A percentile compares a stretch with the other conserved stretches of the same genome.
Evolutionary conservation across 73 alveolate species (phyloP).

Genomic region (Paramecium sexaurelia): DNA sequence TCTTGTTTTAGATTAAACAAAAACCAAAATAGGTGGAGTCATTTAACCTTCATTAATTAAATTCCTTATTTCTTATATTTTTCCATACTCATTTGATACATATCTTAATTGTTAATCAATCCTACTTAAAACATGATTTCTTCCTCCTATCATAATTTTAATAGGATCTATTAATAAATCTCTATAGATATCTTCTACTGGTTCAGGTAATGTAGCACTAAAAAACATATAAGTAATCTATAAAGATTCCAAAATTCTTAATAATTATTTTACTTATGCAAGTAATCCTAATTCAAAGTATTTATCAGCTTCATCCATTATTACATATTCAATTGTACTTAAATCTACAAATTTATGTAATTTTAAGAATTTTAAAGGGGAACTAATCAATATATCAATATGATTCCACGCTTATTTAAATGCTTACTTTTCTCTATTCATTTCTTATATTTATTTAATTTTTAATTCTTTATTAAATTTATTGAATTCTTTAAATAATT

Average conservation of each 20-base stretch:
- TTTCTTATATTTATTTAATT: slow-evolving; percentile 53
- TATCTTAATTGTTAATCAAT: slow-evolving; percentile 82
- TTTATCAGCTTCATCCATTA: slow-evolving; percentile 90
- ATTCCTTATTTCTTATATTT: slow-evolving; percentile 68
- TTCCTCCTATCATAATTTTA: slow-evolving; percentile 82
- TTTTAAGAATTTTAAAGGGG: slow-evolving; percentile 71
- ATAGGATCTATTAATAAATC: slow-evolving; percentile 82
- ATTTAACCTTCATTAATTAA: slow-evolving; percentile 72
- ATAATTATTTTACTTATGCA: slow-evolving; percentile 69
- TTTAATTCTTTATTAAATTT: slow-evolving; percentile 44
- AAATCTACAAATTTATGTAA: slow-evolving; percentile 46
- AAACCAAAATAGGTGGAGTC: slow-evolving; percentile 96
- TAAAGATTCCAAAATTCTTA: slow-evolving; percentile 63
- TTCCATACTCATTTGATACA: slow-evolving; percentile 93
- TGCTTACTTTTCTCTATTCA: slow-evolving; percentile 53
- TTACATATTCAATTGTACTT: slow-evolving; percentile 49
- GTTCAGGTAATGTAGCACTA: slow-evolving; percentile 94
- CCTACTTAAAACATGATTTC: slow-evolving; percentile 79
- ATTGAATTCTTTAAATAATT: slow-evolving; percentile 71
- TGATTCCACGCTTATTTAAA: slow-evolving; percentile 55
- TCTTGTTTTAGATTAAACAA: slow-evolving; percentile 93
- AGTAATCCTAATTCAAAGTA: slow-evolving; percentile 79
- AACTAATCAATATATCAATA: slow-evolving; percentile 64
- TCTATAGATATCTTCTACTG: slow-evolving; percentile 85
- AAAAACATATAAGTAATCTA: slow-evolving; percentile 77